Conservation (phyloP, 2,329 filamentous ascomycete genomes). For the Fusarium sarcochroum region DNA sequence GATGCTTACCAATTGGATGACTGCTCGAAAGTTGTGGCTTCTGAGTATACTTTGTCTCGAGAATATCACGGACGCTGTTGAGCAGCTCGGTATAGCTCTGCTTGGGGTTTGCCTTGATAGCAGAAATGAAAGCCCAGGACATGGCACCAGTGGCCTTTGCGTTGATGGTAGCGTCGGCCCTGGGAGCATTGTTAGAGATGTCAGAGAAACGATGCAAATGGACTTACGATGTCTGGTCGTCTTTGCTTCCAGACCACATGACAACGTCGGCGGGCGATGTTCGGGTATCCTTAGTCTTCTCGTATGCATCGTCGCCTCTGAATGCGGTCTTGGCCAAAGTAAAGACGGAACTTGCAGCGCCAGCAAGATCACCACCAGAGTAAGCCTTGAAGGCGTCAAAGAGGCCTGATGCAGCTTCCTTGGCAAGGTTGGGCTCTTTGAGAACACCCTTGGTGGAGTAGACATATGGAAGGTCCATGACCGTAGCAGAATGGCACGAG, state of each 20-base stretch:
- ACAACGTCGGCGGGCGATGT: constrained; percentile 96
- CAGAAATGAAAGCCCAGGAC: constrained; percentile 96
- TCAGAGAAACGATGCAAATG: neutral
- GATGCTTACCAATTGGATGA: constrained; percentile 87
- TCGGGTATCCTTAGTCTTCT: constrained; percentile 88
- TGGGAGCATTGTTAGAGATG: constrained; percentile 56
- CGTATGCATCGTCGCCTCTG: constrained; percentile 81
- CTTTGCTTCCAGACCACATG: constrained; percentile 98
- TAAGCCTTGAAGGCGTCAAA: constrained; percentile 83
- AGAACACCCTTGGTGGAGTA: constrained; percentile 85
- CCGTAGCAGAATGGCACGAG: constrained; percentile 84
- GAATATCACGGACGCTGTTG: constrained; percentile 93
- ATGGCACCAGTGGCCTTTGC: constrained; percentile 96
- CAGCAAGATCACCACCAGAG: constrained; percentile 84
- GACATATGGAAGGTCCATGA: constrained; percentile 82
- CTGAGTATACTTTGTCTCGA: constrained; percentile 89
- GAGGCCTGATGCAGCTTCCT: constrained; percentile 81
- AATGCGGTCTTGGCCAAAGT: constrained; percentile 90
- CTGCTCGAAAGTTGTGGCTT: constrained; percentile 97
- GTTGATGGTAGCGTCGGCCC: constrained; percentile 89
- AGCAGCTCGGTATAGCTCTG: constrained; percentile 97
- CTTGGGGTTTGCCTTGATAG: constrained; percentile 91
- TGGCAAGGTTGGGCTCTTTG: constrained; percentile 85
- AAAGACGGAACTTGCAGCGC: constrained; percentile 85
- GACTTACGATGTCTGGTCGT: constrained; percentile 85